phyloP scores from a whole-genome alignment of 768 basidiomycete genomes.

The Kwoniella mangroviensis region DNA sequence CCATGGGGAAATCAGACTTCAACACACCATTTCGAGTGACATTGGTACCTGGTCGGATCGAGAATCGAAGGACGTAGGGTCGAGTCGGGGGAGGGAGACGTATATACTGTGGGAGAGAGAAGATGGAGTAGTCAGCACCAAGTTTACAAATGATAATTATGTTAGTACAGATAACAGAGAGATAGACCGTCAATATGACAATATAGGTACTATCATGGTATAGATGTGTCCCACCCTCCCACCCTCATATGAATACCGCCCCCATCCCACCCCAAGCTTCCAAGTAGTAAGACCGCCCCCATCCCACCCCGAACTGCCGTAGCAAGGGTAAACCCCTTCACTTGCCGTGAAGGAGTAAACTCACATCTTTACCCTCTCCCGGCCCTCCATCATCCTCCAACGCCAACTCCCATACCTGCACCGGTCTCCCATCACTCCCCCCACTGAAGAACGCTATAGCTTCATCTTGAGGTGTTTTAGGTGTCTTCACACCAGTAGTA shows the following conservation, averaged over 20 bases:
- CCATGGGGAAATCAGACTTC: slow-evolving; percentile 94
- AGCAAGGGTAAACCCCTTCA: neutral
- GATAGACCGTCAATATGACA: too few relatives aligned
- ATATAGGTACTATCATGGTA: neutral
- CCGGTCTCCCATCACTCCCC: slow-evolving; percentile 58
- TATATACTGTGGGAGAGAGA: slow-evolving; percentile 70
- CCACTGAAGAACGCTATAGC: slow-evolving; percentile 85
- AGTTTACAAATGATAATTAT: too few relatives aligned
- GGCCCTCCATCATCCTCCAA: slow-evolving; percentile 92
- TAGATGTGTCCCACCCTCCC: neutral
- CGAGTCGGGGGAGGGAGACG: slow-evolving; percentile 87
- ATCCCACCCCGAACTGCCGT: neutral
- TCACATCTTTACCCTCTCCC: slow-evolving; percentile 77
- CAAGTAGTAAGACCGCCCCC: too few relatives aligned
- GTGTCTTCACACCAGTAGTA: slow-evolving; percentile 59
- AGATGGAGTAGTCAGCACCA: neutral
- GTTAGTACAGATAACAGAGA: too few relatives aligned
- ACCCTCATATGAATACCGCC: neutral
- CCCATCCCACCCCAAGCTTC: too few relatives aligned
- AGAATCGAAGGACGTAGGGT: slow-evolving; percentile 89
- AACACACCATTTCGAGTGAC: slow-evolving; percentile 88
- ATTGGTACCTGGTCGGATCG: slow-evolving; percentile 88
- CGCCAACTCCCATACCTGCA: slow-evolving; percentile 82
- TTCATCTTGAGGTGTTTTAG: slow-evolving; percentile 91
- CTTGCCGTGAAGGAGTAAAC: slow-evolving; percentile 48